A percentile compares a stretch with the other conserved stretches of the same genome.
phyloP scores from a whole-genome alignment of 2,329 filamentous ascomycete genomes.

The Neofusicoccum sp. region DNA sequence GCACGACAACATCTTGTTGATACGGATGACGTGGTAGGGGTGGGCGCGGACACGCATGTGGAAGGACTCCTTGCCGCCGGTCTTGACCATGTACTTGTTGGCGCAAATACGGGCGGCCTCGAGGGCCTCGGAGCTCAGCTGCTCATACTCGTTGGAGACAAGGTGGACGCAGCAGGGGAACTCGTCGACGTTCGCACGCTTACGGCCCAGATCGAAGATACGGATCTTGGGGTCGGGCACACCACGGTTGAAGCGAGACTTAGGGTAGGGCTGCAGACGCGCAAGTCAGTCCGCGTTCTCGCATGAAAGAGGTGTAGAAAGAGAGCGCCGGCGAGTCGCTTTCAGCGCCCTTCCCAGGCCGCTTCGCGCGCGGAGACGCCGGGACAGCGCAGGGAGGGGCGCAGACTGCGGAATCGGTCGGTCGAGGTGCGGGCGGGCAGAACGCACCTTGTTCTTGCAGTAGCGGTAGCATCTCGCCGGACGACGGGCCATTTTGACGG shows the following conservation, averaged over 20 bases:
- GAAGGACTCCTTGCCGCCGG: constrained; percentile 71
- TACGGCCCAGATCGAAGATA: constrained; percentile 99
- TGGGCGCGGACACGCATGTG: constrained; percentile 80
- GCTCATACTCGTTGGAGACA: constrained; percentile 99
- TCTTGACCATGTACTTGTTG: constrained; percentile 90
- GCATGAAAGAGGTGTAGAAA: background rate
- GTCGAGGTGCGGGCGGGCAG: background rate
- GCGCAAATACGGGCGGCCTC: constrained; percentile 99
- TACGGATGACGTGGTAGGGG: constrained; percentile 99
- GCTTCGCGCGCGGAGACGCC: background rate
- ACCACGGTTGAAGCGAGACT: constrained; percentile 99
- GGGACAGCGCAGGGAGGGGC: background rate
- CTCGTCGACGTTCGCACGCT: constrained; percentile 98
- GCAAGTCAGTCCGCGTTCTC: constrained; percentile 13
- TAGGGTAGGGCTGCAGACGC: constrained; percentile 80
- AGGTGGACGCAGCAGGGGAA: constrained; percentile 98
- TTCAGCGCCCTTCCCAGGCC: background rate
- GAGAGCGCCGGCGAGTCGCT: background rate
- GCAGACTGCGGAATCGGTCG: background rate
- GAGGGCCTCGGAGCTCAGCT: constrained; percentile 98
- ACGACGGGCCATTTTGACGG: constrained; percentile 97
- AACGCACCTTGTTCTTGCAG: constrained; percentile 99
- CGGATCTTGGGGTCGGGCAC: constrained; percentile 79
- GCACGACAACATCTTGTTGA: constrained; percentile 99
- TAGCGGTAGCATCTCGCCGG: constrained; percentile 99